A percentile compares a stretch with the other conserved stretches of the same genome.
Conservation (phyloP, 495 filamentous ascomycete species). For the Chaetomidium leptoderma region DNA sequence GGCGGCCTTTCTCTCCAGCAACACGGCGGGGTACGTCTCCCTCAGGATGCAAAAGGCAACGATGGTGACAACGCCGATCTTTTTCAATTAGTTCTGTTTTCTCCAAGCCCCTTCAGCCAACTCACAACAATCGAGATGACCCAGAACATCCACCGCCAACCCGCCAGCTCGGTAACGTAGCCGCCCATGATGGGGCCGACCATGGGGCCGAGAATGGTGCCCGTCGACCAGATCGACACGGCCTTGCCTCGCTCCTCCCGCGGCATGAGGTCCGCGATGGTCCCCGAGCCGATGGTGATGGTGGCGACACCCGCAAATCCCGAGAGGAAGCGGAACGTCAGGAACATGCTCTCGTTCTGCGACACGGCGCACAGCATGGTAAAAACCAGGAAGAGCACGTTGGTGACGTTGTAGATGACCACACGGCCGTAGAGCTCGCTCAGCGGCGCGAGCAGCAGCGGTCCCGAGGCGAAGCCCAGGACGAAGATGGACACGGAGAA, state of each 20-base stretch:
- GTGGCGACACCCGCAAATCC: not conserved
- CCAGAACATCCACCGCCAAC: conserved; percentile 2
- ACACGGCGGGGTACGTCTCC: not conserved
- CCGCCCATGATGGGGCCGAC: conserved; percentile 2
- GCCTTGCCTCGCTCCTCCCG: not conserved
- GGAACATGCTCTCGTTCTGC: not conserved
- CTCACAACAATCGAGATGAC: not conserved
- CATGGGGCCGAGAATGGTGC: not conserved
- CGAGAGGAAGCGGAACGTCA: not conserved
- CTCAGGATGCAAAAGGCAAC: not conserved
- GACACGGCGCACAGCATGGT: not conserved
- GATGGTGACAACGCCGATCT: not conserved
- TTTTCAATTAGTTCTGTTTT: not conserved
- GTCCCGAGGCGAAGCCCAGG: conserved; percentile 35
- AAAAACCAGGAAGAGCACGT: conserved; percentile 61
- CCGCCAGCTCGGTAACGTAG: not conserved
- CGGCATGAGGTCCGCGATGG: not conserved
- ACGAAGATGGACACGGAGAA: not conserved
- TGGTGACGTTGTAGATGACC: conserved; percentile 57
- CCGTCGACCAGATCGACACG: not conserved
- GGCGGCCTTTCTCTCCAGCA: not conserved
- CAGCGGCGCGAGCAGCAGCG: conserved; percentile 64
- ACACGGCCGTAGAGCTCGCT: conserved; percentile 72
- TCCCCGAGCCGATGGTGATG: not conserved
- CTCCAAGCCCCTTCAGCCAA: not conserved